phyloP scores from a whole-genome alignment of 768 basidiomycete species.

The Tricholoma furcatifolium region DNA sequence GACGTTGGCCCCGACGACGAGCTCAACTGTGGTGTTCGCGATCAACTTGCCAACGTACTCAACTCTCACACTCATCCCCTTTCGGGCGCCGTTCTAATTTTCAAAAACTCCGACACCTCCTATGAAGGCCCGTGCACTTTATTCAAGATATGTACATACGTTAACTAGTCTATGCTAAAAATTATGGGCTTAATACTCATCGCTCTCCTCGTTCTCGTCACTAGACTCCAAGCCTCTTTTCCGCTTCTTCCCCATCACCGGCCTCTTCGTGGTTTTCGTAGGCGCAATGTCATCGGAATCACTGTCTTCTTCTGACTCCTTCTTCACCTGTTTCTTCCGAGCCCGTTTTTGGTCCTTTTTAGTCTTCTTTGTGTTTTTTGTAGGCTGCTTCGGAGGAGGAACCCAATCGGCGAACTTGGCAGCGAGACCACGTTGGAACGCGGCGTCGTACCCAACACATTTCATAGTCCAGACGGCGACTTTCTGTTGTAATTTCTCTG shows the following conservation, averaged over 20 bases:
- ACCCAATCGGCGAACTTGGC: slow-evolving; percentile 20
- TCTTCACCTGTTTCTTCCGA: not conserved
- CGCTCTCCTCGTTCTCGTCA: not conserved
- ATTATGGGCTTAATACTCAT: too few relatives aligned
- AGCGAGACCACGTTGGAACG: slow-evolving; percentile 32
- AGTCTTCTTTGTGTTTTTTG: too few relatives aligned
- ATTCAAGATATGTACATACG: too few relatives aligned
- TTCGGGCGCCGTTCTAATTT: slow-evolving; percentile 45
- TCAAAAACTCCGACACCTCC: slow-evolving; percentile 3
- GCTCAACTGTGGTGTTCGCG: slow-evolving; percentile 62
- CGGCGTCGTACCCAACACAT: slow-evolving; percentile 37
- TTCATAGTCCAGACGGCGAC: slow-evolving; percentile 37
- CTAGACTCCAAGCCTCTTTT: too few relatives aligned
- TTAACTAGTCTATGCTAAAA: too few relatives aligned
- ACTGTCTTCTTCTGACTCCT: not conserved
- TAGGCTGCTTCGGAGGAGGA: not conserved
- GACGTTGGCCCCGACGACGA: slow-evolving; percentile 40
- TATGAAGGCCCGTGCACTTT: slow-evolving; percentile 16
- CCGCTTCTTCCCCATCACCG: too few relatives aligned
- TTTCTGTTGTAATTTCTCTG: slow-evolving; percentile 2
- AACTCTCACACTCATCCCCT: slow-evolving; percentile 17
- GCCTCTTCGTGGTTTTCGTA: too few relatives aligned
- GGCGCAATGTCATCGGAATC: too few relatives aligned
- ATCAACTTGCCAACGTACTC: slow-evolving; percentile 39
- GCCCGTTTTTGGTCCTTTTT: not conserved